A percentile compares a stretch with the other conserved stretches of the same genome.
Conservation (phyloP, 805 yeast species). For the Kuraishia molischiana region DNA sequence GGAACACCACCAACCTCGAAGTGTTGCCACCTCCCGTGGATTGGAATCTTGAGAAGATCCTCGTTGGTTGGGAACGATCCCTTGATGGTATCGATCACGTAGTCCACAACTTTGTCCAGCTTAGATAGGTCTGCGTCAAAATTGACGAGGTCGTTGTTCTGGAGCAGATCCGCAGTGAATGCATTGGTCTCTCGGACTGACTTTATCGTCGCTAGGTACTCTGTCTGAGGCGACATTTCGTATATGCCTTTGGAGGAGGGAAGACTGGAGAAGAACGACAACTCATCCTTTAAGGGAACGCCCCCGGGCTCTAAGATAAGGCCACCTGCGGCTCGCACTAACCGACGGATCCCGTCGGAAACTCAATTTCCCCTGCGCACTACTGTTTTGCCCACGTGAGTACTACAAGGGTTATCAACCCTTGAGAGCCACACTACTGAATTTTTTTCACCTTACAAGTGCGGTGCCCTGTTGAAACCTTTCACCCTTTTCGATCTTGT, state of each 20-base stretch:
- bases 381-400: neutral
- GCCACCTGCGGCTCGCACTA: too few species aligned
- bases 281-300: too few species aligned
- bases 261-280: too few species aligned
- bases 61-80: conserved; percentile 33
- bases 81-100: conserved; percentile 32
- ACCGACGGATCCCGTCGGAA: too few species aligned
- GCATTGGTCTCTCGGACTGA: conserved; percentile 46
- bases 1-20: conserved; percentile 39
- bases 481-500: too few species aligned
- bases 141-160: conserved; percentile 25
- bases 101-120: conserved; percentile 32
- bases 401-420: neutral
- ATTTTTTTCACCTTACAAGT: too few species aligned
- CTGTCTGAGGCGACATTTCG: neutral
- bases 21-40: conserved; percentile 64
- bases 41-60: conserved; percentile 36
- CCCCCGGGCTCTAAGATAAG: too few species aligned
- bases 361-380: neutral
- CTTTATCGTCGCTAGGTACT: conserved; percentile 35
- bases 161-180: conserved; percentile 30
- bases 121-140: conserved; percentile 35
- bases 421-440: too few species aligned
- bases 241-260: too few species aligned
- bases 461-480: too few species aligned